Evolutionary conservation across 176 grass and related monocot genomes (phyloP).

Genomic region (Poa pratensis): DNA sequence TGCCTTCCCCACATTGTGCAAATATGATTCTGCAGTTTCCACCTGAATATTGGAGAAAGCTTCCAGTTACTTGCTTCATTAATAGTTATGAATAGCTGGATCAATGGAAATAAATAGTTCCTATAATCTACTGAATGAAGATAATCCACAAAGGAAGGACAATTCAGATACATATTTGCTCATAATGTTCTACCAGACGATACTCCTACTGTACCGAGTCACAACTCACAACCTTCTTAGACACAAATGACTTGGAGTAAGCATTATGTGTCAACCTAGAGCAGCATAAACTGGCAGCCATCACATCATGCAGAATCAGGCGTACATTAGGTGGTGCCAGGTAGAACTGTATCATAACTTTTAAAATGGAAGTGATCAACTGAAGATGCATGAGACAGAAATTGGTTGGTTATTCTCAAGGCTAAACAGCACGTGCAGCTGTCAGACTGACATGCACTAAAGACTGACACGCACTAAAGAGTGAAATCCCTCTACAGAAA

Average conservation of each 20-base stretch:
- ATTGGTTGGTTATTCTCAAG: neutral
- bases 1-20: conserved; percentile 58
- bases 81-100: neutral
- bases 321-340: neutral
- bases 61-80: conserved; percentile 32
- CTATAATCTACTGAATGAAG: conserved; percentile 31
- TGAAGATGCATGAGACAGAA: neutral
- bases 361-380: neutral
- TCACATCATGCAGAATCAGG: neutral
- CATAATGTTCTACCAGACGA: neutral
- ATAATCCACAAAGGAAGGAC: neutral
- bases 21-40: conserved; percentile 87
- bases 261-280: conserved; percentile 6
- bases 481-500: neutral
- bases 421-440: neutral
- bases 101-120: conserved; percentile 30
- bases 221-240: neutral
- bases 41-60: conserved; percentile 60
- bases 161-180: neutral
- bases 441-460: neutral
- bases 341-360: conserved; percentile 5
- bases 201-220: neutral
- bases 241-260: neutral
- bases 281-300: neutral
- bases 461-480: neutral